Evolutionary conservation across 75 land plant genomes (phyloP).

Genomic region (Pseudotsuga menziesii): DNA sequence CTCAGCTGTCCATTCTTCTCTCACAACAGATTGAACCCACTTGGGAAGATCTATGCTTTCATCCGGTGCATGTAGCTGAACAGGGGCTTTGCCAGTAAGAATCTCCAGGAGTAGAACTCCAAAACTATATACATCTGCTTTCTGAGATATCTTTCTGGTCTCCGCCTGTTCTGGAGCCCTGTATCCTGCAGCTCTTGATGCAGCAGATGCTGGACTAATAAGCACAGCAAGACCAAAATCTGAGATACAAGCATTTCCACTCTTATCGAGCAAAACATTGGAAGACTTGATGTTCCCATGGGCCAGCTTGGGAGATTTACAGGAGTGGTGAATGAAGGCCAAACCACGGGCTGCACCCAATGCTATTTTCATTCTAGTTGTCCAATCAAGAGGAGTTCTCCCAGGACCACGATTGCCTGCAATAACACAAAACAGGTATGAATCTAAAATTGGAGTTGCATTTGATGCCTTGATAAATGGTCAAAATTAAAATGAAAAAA

Average conservation of each 20-base stretch:
- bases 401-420: conserved; percentile 92
- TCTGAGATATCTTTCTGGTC: conserved; percentile 46
- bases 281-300: conserved; percentile 88
- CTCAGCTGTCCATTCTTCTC: conserved; percentile 94
- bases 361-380: conserved; percentile 68
- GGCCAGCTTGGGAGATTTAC: conserved; percentile 44
- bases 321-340: conserved; percentile 58
- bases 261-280: conserved; percentile 64
- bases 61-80: conserved; percentile 22
- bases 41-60: conserved; percentile 48
- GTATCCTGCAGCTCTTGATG: conserved; percentile 48
- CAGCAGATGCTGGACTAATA: conserved; percentile 18
- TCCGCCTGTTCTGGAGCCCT: conserved; percentile 59
- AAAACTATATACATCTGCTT: conserved; percentile 70
- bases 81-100: conserved; percentile 65
- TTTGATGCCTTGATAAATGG: neutral
- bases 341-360: conserved; percentile 73
- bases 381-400: conserved; percentile 86
- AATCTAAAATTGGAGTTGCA: neutral
- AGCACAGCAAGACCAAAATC: conserved; percentile 59
- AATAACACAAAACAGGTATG: neutral
- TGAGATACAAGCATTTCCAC: conserved; percentile 53
- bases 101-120: conserved; percentile 78
- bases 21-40: conserved; percentile 86
- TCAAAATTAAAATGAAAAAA: no score